Conservation (phyloP, 305 asterid genomes). For the Fraxinus sp. region DNA sequence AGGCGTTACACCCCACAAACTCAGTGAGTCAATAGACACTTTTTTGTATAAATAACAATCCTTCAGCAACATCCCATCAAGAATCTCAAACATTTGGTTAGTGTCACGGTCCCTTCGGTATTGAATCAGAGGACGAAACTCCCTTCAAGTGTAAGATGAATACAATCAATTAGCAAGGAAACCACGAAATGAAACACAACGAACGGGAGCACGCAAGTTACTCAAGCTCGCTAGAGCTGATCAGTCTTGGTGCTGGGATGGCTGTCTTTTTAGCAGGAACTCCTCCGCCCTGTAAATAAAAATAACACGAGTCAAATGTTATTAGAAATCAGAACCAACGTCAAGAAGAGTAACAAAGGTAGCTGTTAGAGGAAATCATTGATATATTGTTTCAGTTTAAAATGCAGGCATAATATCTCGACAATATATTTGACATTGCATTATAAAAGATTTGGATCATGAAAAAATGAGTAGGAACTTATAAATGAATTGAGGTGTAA, state of each 20-base stretch:
- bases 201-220: conserved; percentile 38
- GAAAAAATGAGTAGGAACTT: not conserved
- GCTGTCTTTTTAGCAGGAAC: conserved; percentile 55
- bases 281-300: conserved; percentile 76
- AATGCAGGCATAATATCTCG: not conserved
- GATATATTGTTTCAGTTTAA: not conserved
- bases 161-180: conserved; percentile 21
- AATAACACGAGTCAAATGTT: conserved; percentile 11
- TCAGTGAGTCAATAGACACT: conserved; percentile 67
- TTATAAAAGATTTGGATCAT: conserved; percentile 6
- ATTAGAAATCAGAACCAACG: conserved; percentile 6
- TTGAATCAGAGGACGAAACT: conserved; percentile 90
- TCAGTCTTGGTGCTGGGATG: conserved; percentile 80
- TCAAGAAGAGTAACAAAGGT: not conserved
- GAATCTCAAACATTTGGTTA: conserved; percentile 61
- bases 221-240: conserved; percentile 89
- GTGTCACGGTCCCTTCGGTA: conserved; percentile 86
- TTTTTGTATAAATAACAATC: conserved; percentile 91
- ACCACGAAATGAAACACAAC: conserved; percentile 11
- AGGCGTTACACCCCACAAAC: conserved; percentile 78
- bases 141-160: conserved; percentile 43
- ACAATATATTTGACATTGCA: conserved; percentile 8
- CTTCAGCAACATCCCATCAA: conserved; percentile 94
- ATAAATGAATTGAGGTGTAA: not conserved
- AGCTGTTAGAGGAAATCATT: not conserved